Conservation (phyloP, 768 basidiomycete species). For the Pulveroboletus sp. region DNA sequence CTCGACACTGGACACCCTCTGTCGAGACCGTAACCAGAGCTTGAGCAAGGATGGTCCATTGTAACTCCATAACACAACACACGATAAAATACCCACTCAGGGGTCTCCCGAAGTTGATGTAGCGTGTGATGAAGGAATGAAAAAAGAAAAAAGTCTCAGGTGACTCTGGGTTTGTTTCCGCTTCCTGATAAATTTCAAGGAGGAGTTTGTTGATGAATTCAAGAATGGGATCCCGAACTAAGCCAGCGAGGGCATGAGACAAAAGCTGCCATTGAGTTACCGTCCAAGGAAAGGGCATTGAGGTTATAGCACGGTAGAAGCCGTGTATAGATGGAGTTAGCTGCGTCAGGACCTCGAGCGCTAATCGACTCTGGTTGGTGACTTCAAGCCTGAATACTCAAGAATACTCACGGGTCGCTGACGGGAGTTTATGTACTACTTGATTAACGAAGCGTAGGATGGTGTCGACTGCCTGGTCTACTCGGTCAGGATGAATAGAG, state of each 20-base stretch:
- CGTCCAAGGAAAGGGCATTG: conserved; percentile 73
- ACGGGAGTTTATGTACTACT: conserved; percentile 52
- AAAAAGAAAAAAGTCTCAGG: conserved; percentile 46
- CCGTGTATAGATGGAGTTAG: conserved; percentile 81
- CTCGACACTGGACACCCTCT: conserved; percentile 16
- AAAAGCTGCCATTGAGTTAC: conserved; percentile 59
- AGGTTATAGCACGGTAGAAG: conserved; percentile 79
- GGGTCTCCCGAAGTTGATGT: conserved; percentile 69
- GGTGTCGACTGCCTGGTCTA: conserved; percentile 47
- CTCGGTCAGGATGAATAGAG: conserved; percentile 45
- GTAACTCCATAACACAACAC: conserved; percentile 83
- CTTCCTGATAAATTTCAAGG: conserved; percentile 53
- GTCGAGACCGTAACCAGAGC: conserved; percentile 42
- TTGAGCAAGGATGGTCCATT: conserved; percentile 83
- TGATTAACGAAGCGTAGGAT: conserved; percentile 57
- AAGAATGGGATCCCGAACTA: conserved; percentile 64
- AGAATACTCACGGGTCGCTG: conserved; percentile 46
- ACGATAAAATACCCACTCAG: conserved; percentile 84
- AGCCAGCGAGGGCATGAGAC: conserved; percentile 45
- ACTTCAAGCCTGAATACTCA: not conserved
- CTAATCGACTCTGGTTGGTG: conserved; percentile 32
- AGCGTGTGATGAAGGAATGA: conserved; percentile 69
- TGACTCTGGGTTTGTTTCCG: conserved; percentile 38
- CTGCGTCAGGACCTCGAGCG: conserved; percentile 67
- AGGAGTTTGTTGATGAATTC: conserved; percentile 71